Evolutionary conservation across 192 early-diverging fungal genomes (phyloP).

Genomic region (Endogone sp.): DNA sequence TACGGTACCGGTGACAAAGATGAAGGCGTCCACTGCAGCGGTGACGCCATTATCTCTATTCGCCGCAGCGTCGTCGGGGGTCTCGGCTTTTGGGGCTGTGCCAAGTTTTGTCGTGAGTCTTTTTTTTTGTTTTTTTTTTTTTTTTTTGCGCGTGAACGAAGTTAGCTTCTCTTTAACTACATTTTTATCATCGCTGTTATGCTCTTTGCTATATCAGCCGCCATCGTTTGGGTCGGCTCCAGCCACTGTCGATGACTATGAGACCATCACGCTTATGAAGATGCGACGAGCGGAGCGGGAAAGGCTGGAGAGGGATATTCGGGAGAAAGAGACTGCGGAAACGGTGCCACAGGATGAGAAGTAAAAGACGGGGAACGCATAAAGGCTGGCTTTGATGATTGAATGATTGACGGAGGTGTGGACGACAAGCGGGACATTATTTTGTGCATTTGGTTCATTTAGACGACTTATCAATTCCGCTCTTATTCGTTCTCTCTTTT

Average conservation of each 20-base stretch:
- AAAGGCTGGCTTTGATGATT: too few species aligned
- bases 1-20: constrained; percentile 5
- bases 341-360: too few species aligned
- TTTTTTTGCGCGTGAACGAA: background rate
- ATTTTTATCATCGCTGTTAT: background rate
- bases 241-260: constrained; percentile 34
- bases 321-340: background rate
- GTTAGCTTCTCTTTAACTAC: background rate
- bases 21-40: background rate
- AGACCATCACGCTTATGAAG: constrained; percentile 41
- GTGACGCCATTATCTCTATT: background rate
- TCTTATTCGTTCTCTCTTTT: too few species aligned
- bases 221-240: constrained; percentile 13
- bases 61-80: background rate
- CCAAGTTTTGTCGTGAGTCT: constrained; percentile 8
- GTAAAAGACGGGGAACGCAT: too few species aligned
- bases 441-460: too few species aligned
- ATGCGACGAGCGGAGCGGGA: constrained; percentile 39
- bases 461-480: too few species aligned
- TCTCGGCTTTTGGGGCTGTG: constrained; percentile 8
- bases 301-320: background rate
- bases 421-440: too few species aligned
- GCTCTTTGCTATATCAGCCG: constrained; percentile 16
- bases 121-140: constrained; percentile 8
- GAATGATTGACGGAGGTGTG: too few species aligned